These are phyloP conservation scores for Ceratorhiza oryzae-sativae DNA, from an alignment of 1,284 basidiomycete species.

Conservation along the genomic window DNA sequence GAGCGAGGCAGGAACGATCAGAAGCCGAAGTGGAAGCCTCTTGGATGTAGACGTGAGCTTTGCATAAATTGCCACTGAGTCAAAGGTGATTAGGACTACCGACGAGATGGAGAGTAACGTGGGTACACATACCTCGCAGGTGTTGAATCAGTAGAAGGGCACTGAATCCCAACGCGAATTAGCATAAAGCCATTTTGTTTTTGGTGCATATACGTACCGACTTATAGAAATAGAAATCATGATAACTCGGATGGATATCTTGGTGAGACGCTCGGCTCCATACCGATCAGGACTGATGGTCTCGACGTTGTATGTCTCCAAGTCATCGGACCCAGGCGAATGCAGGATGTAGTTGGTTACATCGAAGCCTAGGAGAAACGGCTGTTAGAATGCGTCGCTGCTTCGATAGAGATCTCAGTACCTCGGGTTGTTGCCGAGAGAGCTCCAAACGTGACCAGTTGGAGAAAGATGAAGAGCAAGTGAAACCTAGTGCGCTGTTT, in stretches of 20 bases:
- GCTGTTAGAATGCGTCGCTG: background rate
- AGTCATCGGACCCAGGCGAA: constrained; percentile 10
- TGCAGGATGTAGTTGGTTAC: constrained; percentile 31
- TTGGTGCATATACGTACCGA: background rate
- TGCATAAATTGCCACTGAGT: constrained; percentile 16
- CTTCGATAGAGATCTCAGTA: background rate
- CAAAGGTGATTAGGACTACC: background rate
- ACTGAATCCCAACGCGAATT: background rate
- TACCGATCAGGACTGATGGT: constrained; percentile 13
- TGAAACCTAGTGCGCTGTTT: constrained; percentile 12
- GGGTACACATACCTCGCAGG: constrained; percentile 4
- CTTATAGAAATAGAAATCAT: constrained; percentile 13
- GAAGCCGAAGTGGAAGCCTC: constrained; percentile 3
- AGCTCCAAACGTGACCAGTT: constrained; percentile 18
- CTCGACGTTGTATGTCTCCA: background rate
- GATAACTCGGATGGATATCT: constrained; percentile 19
- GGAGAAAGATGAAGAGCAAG: background rate
- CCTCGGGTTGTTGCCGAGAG: constrained; percentile 26
- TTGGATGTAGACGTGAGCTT: constrained; percentile 11
- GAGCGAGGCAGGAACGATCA: constrained; percentile 11
- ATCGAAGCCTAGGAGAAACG: constrained; percentile 1
- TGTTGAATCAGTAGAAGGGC: constrained; percentile 17
- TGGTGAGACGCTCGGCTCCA: constrained; percentile 12
- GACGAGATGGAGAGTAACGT: background rate
- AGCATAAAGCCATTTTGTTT: background rate